Evolutionary conservation across 2,329 filamentous ascomycete species (phyloP).

Genomic region (Zasmidium citrigriseum): DNA sequence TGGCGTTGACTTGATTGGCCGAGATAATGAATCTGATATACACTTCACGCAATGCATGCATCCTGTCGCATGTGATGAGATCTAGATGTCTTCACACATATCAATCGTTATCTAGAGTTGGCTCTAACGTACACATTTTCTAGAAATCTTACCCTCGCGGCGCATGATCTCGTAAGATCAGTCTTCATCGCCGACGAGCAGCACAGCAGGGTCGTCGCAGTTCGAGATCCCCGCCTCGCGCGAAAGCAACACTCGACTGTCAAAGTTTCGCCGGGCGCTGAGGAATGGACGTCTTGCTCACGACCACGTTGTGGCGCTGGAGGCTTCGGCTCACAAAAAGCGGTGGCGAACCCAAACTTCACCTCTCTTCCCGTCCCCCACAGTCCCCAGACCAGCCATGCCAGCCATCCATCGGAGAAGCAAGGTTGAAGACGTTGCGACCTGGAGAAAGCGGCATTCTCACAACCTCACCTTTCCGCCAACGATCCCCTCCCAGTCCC

Average conservation of each 20-base stretch:
- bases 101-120: too few relatives aligned
- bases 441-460: too few relatives aligned
- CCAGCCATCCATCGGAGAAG: too few relatives aligned
- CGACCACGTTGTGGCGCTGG: not conserved
- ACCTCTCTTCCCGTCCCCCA: not conserved
- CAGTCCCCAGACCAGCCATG: too few relatives aligned
- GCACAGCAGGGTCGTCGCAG: too few relatives aligned
- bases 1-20: too few relatives aligned
- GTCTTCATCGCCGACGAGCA: not conserved
- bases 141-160: not conserved
- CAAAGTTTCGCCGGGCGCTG: not conserved
- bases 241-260: not conserved
- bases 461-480: slow-evolving; percentile 21
- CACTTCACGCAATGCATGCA: too few relatives aligned
- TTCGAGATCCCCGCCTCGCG: not conserved
- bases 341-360: not conserved
- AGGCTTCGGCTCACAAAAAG: not conserved
- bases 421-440: too few relatives aligned
- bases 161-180: not conserved
- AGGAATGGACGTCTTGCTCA: not conserved
- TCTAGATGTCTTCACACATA: too few relatives aligned
- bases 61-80: too few relatives aligned
- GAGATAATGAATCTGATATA: too few relatives aligned
- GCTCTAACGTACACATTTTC: not conserved
- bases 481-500: slow-evolving; percentile 52